Base-by-base conservation (phyloP, 2,329 filamentous ascomycete genomes). In the Calonectria pseudoreteaudii region DNA sequence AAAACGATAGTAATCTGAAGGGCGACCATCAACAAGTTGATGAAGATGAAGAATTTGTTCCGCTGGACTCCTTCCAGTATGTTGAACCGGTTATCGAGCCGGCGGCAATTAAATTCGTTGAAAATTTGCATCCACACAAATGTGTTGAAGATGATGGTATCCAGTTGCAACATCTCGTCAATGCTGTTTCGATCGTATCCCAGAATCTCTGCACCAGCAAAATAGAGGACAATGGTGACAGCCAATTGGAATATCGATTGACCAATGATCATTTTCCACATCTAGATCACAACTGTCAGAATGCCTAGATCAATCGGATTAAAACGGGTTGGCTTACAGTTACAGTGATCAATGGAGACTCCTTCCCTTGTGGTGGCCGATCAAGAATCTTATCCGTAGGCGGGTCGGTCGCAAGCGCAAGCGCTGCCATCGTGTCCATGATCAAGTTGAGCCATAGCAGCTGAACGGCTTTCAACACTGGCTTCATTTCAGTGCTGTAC, bases 41-140 rank as follows among this genome's bases (percentile, higher is more conserved):
- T 91, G 50, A 85, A 82, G 49, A 92, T 86, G 79, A 92, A 92
- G 82, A 91, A 91, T 72, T 83, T 85, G 80, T 92, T 92, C 64
- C 86, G 86, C 72, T 87, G 85, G 4, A 92, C 90, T 89, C 56
- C 56, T 13, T 60, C 56, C 4, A 60, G n/a, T 9, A 60, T 36
- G 28, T 60, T 60, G 13, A 60, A 60, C 2, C 34, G n/a, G 23
- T 60, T 60, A 11, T 60, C 56, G 26, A 60, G 56, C 23, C 56
- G n/a, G n/a, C 91, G 87, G 80, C 90, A 91, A 83, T 92, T 93
- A 84, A 91, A 89, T 81, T 91, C 88, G 81, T 93, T 93, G 85
- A 93, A 93, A 74, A 93, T 92, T 79, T 93, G 91, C 89, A 93
- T 91, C 91, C 91, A 93, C 3, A 93, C 91, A 75, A 92, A 93